Conservation (phyloP, 441 rosid species). For the Euphorbia schlechtendalii region DNA sequence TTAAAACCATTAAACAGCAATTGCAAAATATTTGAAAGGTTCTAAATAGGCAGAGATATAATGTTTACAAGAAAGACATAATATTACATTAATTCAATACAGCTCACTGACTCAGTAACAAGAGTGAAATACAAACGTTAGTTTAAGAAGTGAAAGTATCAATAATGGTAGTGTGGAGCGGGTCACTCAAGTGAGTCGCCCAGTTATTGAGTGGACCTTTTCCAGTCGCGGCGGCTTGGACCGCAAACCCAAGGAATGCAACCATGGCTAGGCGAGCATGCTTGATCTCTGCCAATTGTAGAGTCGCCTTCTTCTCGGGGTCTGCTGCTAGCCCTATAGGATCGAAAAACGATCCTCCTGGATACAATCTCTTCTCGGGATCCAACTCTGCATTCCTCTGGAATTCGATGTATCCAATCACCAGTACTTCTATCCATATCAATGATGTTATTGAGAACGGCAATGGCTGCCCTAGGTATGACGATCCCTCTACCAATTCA, state of each 20-base stretch:
- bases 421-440: conserved; percentile 82
- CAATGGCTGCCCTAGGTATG: conserved; percentile 83
- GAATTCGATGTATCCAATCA: conserved; percentile 92
- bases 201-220: conserved; percentile 93
- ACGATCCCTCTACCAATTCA: conserved; percentile 80
- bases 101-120: not conserved
- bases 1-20: no score
- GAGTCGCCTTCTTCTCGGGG: conserved; percentile 76
- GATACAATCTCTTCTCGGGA: conserved; percentile 82
- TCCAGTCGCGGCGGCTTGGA: conserved; percentile 79
- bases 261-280: conserved; percentile 98
- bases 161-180: conserved; percentile 89
- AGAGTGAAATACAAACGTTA: no score
- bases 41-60: not conserved
- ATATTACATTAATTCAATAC: not conserved
- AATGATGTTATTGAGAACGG: conserved; percentile 75
- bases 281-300: conserved; percentile 93
- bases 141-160: conserved; percentile 60
- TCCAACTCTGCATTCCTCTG: conserved; percentile 90
- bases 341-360: conserved; percentile 78
- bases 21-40: not conserved
- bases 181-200: conserved; percentile 93
- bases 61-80: conserved; percentile 8
- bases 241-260: conserved; percentile 77
- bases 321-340: conserved; percentile 76